phyloP scores from a whole-genome alignment of 805 yeast genomes.

The Pichia manshurica region DNA sequence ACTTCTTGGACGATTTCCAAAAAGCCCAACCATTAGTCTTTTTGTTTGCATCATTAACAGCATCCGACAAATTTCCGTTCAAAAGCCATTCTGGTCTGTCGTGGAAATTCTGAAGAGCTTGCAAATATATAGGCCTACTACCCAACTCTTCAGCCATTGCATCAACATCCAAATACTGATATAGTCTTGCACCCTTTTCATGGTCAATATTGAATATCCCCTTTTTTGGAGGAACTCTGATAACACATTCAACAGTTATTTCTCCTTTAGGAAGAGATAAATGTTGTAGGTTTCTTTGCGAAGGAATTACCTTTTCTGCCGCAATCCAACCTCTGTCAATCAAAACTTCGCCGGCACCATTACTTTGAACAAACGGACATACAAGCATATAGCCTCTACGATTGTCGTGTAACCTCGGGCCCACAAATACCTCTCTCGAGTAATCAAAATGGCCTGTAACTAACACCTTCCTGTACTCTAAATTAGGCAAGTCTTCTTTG shows the following conservation, averaged over 20 bases:
- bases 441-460: slow-evolving; percentile 77
- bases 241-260: slow-evolving; percentile 65
- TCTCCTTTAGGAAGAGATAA: slow-evolving; percentile 69
- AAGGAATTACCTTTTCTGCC: slow-evolving; percentile 58
- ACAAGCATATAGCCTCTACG: slow-evolving; percentile 72
- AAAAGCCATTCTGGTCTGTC: slow-evolving; percentile 52
- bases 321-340: slow-evolving; percentile 91
- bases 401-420: slow-evolving; percentile 76
- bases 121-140: slow-evolving; percentile 68
- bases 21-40: slow-evolving; percentile 12
- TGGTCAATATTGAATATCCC: slow-evolving; percentile 64
- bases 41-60: slow-evolving; percentile 3
- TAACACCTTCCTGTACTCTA: slow-evolving; percentile 78
- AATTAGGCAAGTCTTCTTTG: slow-evolving; percentile 57
- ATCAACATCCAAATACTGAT: slow-evolving; percentile 73
- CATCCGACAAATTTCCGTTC: slow-evolving; percentile 10
- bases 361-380: slow-evolving; percentile 73
- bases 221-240: slow-evolving; percentile 61
- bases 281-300: slow-evolving; percentile 52
- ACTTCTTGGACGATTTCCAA: slow-evolving; percentile 6
- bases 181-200: slow-evolving; percentile 59
- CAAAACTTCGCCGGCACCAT: slow-evolving; percentile 70
- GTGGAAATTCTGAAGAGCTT: slow-evolving; percentile 59
- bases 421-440: slow-evolving; percentile 82
- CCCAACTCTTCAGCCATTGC: slow-evolving; percentile 71